phyloP scores from a whole-genome alignment of 2,329 filamentous ascomycete genomes.

The Sporothrix brunneoviolacea region DNA sequence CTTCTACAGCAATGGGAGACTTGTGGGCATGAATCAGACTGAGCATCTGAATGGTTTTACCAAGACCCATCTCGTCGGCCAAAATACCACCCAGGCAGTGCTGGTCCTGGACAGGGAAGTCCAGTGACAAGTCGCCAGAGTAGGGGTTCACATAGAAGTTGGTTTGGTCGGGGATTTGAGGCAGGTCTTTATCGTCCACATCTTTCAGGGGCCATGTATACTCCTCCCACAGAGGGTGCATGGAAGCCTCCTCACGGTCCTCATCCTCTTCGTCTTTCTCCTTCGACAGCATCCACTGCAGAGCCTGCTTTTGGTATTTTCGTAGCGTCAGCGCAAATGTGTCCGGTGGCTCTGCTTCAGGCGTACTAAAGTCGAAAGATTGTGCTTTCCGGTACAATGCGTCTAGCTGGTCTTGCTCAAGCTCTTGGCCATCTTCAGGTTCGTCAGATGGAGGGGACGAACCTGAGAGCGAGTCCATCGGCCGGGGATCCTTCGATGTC shows the following conservation, averaged over 20 bases:
- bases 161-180: conserved; percentile 55
- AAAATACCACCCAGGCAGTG: conserved; percentile 89
- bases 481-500: not conserved
- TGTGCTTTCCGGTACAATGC: conserved; percentile 92
- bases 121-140: conserved; percentile 83
- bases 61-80: conserved; percentile 95
- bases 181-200: conserved; percentile 71
- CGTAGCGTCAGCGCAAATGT: conserved; percentile 79
- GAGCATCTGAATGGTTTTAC: conserved; percentile 98
- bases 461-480: no score
- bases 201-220: conserved; percentile 86
- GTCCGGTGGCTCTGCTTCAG: conserved; percentile 73
- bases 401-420: conserved; percentile 94
- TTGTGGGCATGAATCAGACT: conserved; percentile 83
- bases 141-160: conserved; percentile 96
- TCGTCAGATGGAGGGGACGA: conserved; percentile 46
- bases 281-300: conserved; percentile 95
- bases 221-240: conserved; percentile 97
- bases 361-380: conserved; percentile 90
- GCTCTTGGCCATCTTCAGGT: conserved; percentile 76
- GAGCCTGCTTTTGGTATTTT: conserved; percentile 89
- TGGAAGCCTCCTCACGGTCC: conserved; percentile 56
- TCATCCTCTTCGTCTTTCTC: conserved; percentile 68
- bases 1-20: conserved; percentile 43
- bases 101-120: conserved; percentile 90